phyloP scores from a whole-genome alignment of 306 rosid species.

The Mucuna pruriens region DNA sequence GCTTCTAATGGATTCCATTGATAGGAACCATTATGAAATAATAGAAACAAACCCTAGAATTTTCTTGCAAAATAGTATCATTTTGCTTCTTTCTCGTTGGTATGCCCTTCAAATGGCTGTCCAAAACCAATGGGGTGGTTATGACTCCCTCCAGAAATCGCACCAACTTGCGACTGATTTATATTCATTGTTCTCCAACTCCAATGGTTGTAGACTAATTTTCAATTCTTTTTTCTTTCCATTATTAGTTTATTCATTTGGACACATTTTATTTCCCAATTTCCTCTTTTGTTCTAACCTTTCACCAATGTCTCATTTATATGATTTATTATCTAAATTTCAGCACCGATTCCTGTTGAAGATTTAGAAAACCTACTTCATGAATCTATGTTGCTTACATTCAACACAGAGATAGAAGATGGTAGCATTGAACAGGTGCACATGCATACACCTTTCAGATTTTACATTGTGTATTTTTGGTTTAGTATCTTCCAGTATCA shows the following conservation, averaged over 20 bases:
- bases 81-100: slow-evolving; percentile 70
- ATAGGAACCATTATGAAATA: background rate
- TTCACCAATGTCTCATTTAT: background rate
- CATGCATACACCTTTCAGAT: background rate
- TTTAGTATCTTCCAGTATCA: background rate
- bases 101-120: slow-evolving; percentile 80
- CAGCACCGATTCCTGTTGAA: slow-evolving; percentile 60
- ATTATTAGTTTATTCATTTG: background rate
- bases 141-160: slow-evolving; percentile 67
- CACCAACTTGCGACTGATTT: slow-evolving; percentile 62
- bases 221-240: background rate
- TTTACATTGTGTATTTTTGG: background rate
- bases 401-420: slow-evolving; percentile 86
- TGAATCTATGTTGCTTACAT: slow-evolving; percentile 67
- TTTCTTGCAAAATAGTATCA: slow-evolving; percentile 36
- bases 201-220: slow-evolving; percentile 43
- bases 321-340: background rate
- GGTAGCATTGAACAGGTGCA: slow-evolving; percentile 83
- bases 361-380: slow-evolving; percentile 72
- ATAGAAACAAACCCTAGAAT: slow-evolving; percentile 28
- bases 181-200: slow-evolving; percentile 58
- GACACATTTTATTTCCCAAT: background rate
- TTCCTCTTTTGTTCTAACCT: background rate
- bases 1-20: slow-evolving; percentile 41
- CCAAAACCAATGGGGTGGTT: slow-evolving; percentile 75